A percentile compares a stretch with the other conserved stretches of the same genome.
Conservation (phyloP, 345 rosid species). For the Corymbia maculata region DNA sequence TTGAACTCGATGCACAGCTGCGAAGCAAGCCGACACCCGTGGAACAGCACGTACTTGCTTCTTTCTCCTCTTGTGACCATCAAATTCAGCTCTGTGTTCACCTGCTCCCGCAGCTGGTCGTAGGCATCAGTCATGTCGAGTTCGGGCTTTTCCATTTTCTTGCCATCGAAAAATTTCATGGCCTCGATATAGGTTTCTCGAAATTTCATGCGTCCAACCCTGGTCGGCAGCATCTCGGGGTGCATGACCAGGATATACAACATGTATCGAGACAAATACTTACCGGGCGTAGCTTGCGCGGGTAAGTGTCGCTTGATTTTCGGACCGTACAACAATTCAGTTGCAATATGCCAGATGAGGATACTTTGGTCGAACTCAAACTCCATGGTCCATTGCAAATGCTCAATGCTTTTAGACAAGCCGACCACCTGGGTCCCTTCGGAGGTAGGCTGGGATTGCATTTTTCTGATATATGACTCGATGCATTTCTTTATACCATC, state of each 20-base stretch:
- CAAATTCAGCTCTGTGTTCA: not conserved
- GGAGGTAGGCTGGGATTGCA: not conserved
- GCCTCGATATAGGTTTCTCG: not conserved
- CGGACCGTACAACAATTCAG: not conserved
- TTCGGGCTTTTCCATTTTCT: not conserved
- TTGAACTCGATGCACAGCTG: not conserved
- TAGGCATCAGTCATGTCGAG: not conserved
- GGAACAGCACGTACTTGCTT: constrained; percentile 20
- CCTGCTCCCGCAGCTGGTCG: not conserved
- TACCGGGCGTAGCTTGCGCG: too few species aligned
- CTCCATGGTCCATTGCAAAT: not conserved
- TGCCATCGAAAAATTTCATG: not conserved
- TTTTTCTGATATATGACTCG: not conserved
- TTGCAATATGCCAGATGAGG: not conserved
- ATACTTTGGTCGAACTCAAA: not conserved
- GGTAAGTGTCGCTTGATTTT: too few species aligned
- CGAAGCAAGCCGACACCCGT: constrained; percentile 10
- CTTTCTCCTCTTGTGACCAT: not conserved
- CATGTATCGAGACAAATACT: not conserved
- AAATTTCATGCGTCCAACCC: not conserved
- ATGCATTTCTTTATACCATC: not conserved
- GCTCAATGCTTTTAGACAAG: not conserved
- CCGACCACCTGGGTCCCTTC: too few species aligned
- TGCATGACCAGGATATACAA: not conserved
- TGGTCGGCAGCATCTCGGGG: not conserved